Conservation (phyloP, 2,329 filamentous ascomycete species). For the Aspergillus floridensis region DNA sequence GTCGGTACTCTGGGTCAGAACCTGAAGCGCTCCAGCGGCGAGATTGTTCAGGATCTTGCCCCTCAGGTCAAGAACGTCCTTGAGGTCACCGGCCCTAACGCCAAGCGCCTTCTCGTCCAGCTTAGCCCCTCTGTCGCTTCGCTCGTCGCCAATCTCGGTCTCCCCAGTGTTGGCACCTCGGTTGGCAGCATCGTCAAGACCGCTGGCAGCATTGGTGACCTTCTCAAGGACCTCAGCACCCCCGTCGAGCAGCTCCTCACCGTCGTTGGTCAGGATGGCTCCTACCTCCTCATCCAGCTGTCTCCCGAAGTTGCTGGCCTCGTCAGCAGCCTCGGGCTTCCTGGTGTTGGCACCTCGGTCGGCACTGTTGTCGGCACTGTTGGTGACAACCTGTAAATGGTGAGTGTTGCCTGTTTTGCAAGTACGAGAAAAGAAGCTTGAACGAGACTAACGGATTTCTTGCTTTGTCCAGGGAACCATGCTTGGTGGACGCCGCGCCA, state of each 20-base stretch:
- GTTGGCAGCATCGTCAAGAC: slow-evolving; percentile 27
- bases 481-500: not conserved
- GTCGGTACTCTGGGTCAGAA: slow-evolving; percentile 28
- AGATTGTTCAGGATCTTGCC: slow-evolving; percentile 28
- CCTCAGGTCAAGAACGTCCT: slow-evolving; percentile 26
- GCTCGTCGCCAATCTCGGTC: slow-evolving; percentile 30
- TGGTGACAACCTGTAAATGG: slow-evolving; percentile 26
- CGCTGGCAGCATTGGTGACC: slow-evolving; percentile 26
- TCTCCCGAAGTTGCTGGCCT: slow-evolving; percentile 21
- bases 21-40: slow-evolving; percentile 29
- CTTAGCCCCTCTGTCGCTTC: slow-evolving; percentile 29
- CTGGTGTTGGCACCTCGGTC: slow-evolving; percentile 26
- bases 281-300: slow-evolving; percentile 24
- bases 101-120: slow-evolving; percentile 32
- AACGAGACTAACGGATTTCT: not conserved
- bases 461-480: not conserved
- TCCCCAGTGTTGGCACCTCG: slow-evolving; percentile 26
- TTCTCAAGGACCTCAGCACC: slow-evolving; percentile 24
- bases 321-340: slow-evolving; percentile 26
- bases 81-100: slow-evolving; percentile 29
- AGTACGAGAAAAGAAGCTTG: not conserved
- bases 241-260: slow-evolving; percentile 20
- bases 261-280: slow-evolving; percentile 19
- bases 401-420: not conserved
- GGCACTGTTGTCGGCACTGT: slow-evolving; percentile 28